Base-by-base conservation (phyloP, 208 protist genomes). In the Endotrypanum monterogeii region DNA sequence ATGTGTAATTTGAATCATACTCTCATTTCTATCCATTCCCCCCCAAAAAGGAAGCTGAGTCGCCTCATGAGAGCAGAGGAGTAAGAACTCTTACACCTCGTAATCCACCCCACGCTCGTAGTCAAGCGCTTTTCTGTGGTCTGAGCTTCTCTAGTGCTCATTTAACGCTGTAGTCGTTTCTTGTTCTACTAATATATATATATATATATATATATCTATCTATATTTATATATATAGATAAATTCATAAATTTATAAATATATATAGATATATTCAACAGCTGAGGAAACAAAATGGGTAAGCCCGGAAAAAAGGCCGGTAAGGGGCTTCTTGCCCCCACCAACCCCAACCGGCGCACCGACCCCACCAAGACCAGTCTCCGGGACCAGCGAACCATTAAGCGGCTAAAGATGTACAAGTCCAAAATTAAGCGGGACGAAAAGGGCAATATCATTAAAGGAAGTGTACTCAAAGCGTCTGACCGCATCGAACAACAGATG, bases 391-490 rank as follows among this genome's bases (percentile, higher is more conserved):
- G 89, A 12, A 96, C 90, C 3, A 96, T 97, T 58, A 94, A 94
- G 76, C 83, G 92, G 12, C 72, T 98, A 16, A 96, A 97, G 52
- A 97, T 97, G 95, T 94, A 96, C 75, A 91, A 84, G 25, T 91
- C 84, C 0, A 95, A 94, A 82, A 91, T 98, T 60, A 91, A 94
- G 70, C 87, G 93, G 50, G 92, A 98, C 61, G 91, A 94, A 77
- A 95, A 97, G 58, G 95, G 95, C 63, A 88, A 98, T 66, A 98
- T 98, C 71, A 78, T 97, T 55, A 93, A 94, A 56, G 95, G 95
- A 30, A 96, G 92, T 74, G 95, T 97, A 12, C 80, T 96, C 37
- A 91, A 90, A 62, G 90, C 88, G 9, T 94, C 88, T 7, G 93
- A 98, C 78, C 85, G 92, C 23, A 82, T 95, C 57, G 88, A 95